phyloP scores from a whole-genome alignment of 2,329 filamentous ascomycete species.

The Colletotrichum graminicola region DNA sequence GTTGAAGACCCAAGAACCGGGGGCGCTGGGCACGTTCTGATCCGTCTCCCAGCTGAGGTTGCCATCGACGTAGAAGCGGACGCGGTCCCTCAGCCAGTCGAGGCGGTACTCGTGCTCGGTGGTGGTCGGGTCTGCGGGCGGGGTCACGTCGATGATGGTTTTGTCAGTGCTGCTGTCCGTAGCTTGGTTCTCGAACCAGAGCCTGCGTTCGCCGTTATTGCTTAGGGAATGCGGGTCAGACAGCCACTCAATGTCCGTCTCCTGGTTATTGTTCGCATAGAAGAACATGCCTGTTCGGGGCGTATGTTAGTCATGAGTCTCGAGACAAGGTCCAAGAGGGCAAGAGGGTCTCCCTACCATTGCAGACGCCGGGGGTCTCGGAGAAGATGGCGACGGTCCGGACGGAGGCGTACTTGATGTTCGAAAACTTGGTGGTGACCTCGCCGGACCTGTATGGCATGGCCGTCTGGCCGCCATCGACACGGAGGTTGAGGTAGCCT shows the following conservation, averaged over 20 bases:
- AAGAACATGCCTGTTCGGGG: slow-evolving; percentile 48
- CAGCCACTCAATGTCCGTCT: slow-evolving; percentile 51
- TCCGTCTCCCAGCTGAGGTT: slow-evolving; percentile 45
- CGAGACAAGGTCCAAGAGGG: no score
- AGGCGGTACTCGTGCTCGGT: slow-evolving; percentile 51
- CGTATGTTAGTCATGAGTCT: neutral
- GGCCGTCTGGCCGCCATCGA: slow-evolving; percentile 45
- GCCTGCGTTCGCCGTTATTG: slow-evolving; percentile 44
- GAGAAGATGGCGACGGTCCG: slow-evolving; percentile 47
- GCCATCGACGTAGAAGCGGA: slow-evolving; percentile 47
- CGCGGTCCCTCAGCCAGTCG: slow-evolving; percentile 47
- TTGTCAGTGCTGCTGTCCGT: slow-evolving; percentile 39
- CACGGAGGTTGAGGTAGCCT: slow-evolving; percentile 48
- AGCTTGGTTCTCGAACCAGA: slow-evolving; percentile 51
- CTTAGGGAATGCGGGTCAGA: slow-evolving; percentile 47
- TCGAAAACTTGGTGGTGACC: slow-evolving; percentile 44
- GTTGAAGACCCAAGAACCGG: slow-evolving; percentile 50
- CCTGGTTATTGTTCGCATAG: slow-evolving; percentile 47
- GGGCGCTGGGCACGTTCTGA: slow-evolving; percentile 44
- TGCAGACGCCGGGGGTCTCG: slow-evolving; percentile 49
- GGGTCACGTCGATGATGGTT: slow-evolving; percentile 33
- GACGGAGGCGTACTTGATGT: slow-evolving; percentile 49
- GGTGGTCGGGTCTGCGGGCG: slow-evolving; percentile 44
- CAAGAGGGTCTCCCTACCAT: slow-evolving; percentile 44
- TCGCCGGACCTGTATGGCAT: slow-evolving; percentile 47